Base-by-base conservation (phyloP, 140 eudicot species). In the Oenanthe javanica region DNA sequence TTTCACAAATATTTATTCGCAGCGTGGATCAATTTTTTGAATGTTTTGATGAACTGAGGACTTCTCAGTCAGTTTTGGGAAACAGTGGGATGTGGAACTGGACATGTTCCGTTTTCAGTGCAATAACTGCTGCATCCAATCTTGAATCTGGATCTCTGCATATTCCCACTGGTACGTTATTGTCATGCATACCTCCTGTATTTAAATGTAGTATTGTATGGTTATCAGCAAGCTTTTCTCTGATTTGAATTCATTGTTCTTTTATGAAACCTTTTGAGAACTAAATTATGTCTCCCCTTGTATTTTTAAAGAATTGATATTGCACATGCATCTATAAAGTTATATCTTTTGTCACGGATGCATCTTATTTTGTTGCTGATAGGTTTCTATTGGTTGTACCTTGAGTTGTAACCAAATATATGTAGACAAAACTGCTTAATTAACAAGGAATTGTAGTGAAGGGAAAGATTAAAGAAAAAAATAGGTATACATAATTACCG, bases 31-130 rank as follows among this genome's bases (percentile, higher is more conserved):
- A 96, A 72, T 96, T 96, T 70, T 96, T 96, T 83, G 98, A 93
- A 85, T 96, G 99, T 72, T 88, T 91, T 84, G 99, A 95, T 89
- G 99, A 81, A 82, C 78, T 92, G 80, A 91, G 97, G 85, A 89
- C 81, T 79, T 96, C 99, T 80, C 98, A 96, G 75, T 91, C 97
- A 46, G 92, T 93, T 69, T 81, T 96, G 81, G 98, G 99, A 61
- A 91, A 87, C 84, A 93, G 99, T 83, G 98, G 99, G 79, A 87
- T 91, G 96, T 96, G 97, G 99, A 90, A 90, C 81, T 93, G 97
- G 99, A 90, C 97, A n/a, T 85, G 97, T 81, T 95, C 99, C 16
- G 95, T 93, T 70, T 89, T 96, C 81, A 96, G 97, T 84, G 97
- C 98, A 31, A 89, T 96, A 85, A 91, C 94, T 86, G 98, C 98